Evolutionary conservation across 768 basidiomycete genomes (phyloP), one percentile per base, ranked within the genome.

Genomic region (Lentinula lateritia): DNA sequence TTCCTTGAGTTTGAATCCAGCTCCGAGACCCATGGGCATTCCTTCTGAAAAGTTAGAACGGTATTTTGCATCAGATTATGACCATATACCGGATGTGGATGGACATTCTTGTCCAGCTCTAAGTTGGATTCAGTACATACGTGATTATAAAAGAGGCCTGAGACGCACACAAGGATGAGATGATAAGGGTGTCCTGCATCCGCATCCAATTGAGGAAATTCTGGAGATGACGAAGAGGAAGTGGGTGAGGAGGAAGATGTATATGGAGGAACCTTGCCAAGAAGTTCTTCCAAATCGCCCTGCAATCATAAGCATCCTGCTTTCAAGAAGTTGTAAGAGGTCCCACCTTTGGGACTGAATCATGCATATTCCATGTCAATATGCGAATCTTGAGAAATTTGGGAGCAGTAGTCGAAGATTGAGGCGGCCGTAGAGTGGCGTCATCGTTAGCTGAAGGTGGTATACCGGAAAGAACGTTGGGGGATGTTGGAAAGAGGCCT

Each of bases 361-460:
- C 89, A 64, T 92, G 88, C 90, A 93, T 93, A 65, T 92, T 93
- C 90, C 90, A 93, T 41, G 88, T 88, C 38, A 91, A 56, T 52
- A 92, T 83, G 46, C 85, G 76, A 42, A 90, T 74, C 68, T 92
- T 92, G 50, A 92, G 74, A 68, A 79, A 80, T 64, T 76, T 79
- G 1, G 73, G 72, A 5, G 71, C 62, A 10, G 68, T 20, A 28
- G 46, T 69, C 58, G 65, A 69, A 50, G 67, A 56, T 9, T 63
- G 61, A 52, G 65, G 52, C 18, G 71, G 68, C 62, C 61, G 68
- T 35, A 66, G 66, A 52, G 64, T 39, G 60, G 64, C 8, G 67
- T 62, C 38, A 68, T 62, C 20, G 62, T 55, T 36, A 28, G 13
- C 36, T 8, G 54, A 20, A 48, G 46, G 20, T 16, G 46, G 20